Evolutionary conservation across 1,139 yeast genomes (phyloP).

Genomic region (Suhomyces chickasaworum): DNA sequence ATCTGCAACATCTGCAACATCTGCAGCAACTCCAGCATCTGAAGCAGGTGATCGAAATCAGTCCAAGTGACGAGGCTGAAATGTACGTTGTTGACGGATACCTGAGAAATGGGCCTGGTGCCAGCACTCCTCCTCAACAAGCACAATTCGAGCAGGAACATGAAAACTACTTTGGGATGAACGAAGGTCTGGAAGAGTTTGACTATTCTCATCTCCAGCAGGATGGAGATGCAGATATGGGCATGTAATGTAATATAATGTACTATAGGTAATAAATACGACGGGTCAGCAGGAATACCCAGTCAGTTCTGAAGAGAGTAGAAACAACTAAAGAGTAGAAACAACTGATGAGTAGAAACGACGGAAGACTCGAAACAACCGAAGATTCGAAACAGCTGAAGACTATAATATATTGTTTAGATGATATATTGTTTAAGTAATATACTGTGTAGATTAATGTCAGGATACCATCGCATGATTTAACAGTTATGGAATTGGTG

Average conservation of each 20-base stretch:
- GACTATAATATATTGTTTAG: too few species aligned
- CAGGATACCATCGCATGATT: too few species aligned
- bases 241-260: constrained; percentile 12
- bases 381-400: too few species aligned
- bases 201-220: constrained; percentile 12
- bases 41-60: constrained; percentile 22
- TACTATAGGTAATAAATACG: constrained; percentile 4
- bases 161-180: constrained; percentile 44
- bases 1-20: neutral
- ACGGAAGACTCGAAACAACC: too few species aligned
- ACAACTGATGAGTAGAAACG: too few species aligned
- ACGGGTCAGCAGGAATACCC: neutral
- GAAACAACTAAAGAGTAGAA: too few species aligned
- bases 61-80: constrained; percentile 47
- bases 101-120: constrained; percentile 18
- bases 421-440: too few species aligned
- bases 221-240: constrained; percentile 12
- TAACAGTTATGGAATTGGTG: too few species aligned
- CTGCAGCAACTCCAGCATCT: neutral
- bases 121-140: constrained; percentile 17
- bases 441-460: too few species aligned
- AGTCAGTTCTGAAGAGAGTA: too few species aligned
- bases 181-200: constrained; percentile 13
- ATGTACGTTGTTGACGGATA: constrained; percentile 46
- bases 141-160: constrained; percentile 34